Percentiles rank a stretch among this genome's conserved stretches.
These are phyloP conservation scores for Cladosporium sp. DNA, from an alignment of 2,329 filamentous ascomycete species.

Conservation along the genomic window DNA sequence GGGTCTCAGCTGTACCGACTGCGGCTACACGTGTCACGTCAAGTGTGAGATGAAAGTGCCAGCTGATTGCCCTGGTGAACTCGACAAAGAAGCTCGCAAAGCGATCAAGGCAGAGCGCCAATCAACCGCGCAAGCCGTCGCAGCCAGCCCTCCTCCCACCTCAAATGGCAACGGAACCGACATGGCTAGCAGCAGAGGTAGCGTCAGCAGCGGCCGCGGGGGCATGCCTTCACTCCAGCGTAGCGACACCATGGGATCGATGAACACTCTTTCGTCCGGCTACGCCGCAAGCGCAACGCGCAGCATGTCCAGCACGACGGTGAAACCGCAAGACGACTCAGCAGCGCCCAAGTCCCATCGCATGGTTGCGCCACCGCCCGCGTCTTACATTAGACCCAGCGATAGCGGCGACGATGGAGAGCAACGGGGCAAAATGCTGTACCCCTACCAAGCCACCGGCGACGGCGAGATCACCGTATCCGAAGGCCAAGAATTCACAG, in stretches of 20 bases:
- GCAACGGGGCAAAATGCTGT: slow-evolving; percentile 83
- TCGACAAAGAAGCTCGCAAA: slow-evolving; percentile 92
- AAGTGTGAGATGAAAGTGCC: slow-evolving; percentile 99
- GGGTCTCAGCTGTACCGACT: slow-evolving; percentile 92
- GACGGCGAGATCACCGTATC: slow-evolving; percentile 77
- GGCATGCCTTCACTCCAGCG: slow-evolving; percentile 68
- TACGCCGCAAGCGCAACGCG: slow-evolving; percentile 76
- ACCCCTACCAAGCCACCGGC: slow-evolving; percentile 74
- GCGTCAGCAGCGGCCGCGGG: slow-evolving; percentile 37
- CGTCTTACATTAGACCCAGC: slow-evolving; percentile 66
- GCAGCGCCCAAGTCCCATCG: slow-evolving; percentile 46
- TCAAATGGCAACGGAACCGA: slow-evolving; percentile 24
- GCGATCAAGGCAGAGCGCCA: slow-evolving; percentile 85
- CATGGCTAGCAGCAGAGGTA: slow-evolving; percentile 24
- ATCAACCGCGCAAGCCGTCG: slow-evolving; percentile 62
- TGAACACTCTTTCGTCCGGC: slow-evolving; percentile 70
- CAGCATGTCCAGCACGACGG: slow-evolving; percentile 61
- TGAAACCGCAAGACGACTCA: slow-evolving; percentile 45
- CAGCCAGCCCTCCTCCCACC: slow-evolving; percentile 19
- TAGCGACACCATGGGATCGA: slow-evolving; percentile 83
- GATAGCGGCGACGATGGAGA: slow-evolving; percentile 49
- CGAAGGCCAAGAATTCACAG: slow-evolving; percentile 71
- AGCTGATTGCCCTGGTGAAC: slow-evolving; percentile 89
- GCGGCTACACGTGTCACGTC: slow-evolving; percentile 95
- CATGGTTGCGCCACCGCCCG: slow-evolving; percentile 81